Evolutionary conservation across 2,329 filamentous ascomycete genomes (phyloP).

Genomic region (Neonectria hederae): DNA sequence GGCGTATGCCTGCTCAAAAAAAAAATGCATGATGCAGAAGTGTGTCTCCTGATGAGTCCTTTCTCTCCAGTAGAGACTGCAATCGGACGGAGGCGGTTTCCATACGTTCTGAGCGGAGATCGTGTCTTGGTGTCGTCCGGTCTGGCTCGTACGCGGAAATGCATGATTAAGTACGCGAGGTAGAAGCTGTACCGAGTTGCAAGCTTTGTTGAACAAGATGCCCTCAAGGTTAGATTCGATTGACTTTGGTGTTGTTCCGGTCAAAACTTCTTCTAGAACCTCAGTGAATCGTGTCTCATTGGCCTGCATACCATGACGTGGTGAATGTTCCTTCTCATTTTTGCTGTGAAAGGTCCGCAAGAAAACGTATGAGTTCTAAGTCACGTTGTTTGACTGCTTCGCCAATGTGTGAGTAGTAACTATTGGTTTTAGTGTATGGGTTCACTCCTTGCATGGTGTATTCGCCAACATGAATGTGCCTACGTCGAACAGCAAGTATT

Average conservation of each 20-base stretch:
- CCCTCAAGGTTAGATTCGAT: neutral
- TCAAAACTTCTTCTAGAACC: neutral
- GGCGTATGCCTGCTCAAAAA: fast-evolving
- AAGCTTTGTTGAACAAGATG: neutral
- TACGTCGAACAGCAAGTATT: neutral
- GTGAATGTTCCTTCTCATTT: neutral
- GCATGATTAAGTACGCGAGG: neutral
- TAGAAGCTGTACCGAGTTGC: neutral
- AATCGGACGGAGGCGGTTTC: neutral
- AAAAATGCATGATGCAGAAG: neutral
- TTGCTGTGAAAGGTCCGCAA: neutral
- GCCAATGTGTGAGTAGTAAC: neutral
- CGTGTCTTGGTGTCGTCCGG: neutral
- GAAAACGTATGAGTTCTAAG: neutral
- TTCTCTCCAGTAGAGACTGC: neutral
- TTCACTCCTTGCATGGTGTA: neutral
- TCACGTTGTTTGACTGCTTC: neutral
- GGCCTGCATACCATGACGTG: neutral
- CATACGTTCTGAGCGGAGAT: neutral
- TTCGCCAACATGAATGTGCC: neutral
- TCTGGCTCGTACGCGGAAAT: neutral
- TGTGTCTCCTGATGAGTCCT: neutral
- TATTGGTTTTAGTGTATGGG: neutral
- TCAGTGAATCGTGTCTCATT: neutral
- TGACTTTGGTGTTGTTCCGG: neutral